A percentile compares a stretch with the other conserved stretches of the same genome.
These are phyloP conservation scores for Schizophyllum commune DNA, from an alignment of 1,284 basidiomycete species.

Conservation along the genomic window DNA sequence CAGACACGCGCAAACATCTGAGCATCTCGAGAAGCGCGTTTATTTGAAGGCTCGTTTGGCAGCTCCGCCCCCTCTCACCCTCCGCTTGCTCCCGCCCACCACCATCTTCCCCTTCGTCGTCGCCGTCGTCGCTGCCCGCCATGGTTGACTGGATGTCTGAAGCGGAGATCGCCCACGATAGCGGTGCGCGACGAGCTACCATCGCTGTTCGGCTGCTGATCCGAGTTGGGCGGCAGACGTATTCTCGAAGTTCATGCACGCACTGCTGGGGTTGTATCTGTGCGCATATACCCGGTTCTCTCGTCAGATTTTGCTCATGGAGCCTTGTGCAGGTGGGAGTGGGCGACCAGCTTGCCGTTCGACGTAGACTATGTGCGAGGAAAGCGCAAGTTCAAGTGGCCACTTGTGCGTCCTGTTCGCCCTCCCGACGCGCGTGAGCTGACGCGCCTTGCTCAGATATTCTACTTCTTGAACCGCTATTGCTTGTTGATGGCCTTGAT, in stretches of 20 bases:
- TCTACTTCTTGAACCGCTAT: slow-evolving; percentile 69
- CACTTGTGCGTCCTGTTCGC: slow-evolving; percentile 24
- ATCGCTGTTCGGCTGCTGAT: not conserved
- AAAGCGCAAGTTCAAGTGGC: slow-evolving; percentile 39
- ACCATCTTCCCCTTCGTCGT: not conserved
- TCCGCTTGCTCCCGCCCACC: not conserved
- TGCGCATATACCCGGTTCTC: slow-evolving; percentile 22
- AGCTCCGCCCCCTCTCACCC: not conserved
- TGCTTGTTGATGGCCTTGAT: slow-evolving; percentile 57
- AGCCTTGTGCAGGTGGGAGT: slow-evolving; percentile 43
- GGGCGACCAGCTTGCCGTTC: slow-evolving; percentile 45
- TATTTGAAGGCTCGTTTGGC: not conserved
- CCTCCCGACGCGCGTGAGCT: not conserved
- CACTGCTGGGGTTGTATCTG: slow-evolving; percentile 59
- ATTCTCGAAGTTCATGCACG: slow-evolving; percentile 62
- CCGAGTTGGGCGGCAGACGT: slow-evolving; percentile 24
- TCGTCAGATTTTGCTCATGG: not conserved
- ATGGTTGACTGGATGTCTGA: slow-evolving; percentile 53
- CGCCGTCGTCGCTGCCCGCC: slow-evolving; percentile 6
- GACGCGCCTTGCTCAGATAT: slow-evolving; percentile 34
- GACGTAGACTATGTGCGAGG: slow-evolving; percentile 43
- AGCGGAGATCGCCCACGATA: slow-evolving; percentile 43
- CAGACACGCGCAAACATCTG: not conserved
- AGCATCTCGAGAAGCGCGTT: not conserved
- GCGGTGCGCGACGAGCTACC: slow-evolving; percentile 22